Percentiles rank a stretch among this genome's conserved stretches.
Conservation (phyloP, 140 eudicot genomes). For the Bidens hawaiensis region DNA sequence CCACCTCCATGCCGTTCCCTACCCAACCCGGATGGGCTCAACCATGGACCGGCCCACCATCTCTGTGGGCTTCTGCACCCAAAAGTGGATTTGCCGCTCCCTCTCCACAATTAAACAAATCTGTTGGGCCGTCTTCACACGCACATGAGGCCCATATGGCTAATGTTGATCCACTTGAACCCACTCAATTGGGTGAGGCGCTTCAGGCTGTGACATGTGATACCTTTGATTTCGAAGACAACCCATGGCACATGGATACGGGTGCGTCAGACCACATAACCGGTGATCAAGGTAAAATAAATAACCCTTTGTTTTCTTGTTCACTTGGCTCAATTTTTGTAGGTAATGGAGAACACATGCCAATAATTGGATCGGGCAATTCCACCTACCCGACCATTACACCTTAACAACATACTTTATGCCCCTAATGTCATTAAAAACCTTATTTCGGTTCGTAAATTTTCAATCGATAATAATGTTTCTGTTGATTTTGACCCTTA, state of each 20-base stretch:
- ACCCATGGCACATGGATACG: constrained; percentile 7
- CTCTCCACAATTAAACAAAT: too few relatives aligned
- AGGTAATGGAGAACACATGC: not conserved
- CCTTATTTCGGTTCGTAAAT: not conserved
- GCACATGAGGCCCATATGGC: not conserved
- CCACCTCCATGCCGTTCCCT: too few relatives aligned
- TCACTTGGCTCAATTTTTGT: not conserved
- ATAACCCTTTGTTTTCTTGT: not conserved
- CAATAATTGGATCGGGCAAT: not conserved
- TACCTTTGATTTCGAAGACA: not conserved
- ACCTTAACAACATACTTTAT: constrained; percentile 5
- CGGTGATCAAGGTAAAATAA: not conserved
- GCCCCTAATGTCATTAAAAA: not conserved
- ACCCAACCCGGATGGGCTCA: too few relatives aligned
- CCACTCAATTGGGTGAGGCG: constrained; percentile 5
- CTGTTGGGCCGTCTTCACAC: too few relatives aligned
- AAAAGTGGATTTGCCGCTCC: too few relatives aligned
- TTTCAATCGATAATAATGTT: too few relatives aligned
- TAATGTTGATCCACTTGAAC: not conserved
- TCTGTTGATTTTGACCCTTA: too few relatives aligned
- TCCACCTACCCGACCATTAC: not conserved
- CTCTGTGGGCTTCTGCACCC: too few relatives aligned
- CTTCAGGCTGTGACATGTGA: not conserved
- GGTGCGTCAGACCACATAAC: not conserved
- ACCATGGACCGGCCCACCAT: too few relatives aligned